Base-by-base conservation (phyloP, 352 stramenopile species). In the Bremia lactucae region DNA sequence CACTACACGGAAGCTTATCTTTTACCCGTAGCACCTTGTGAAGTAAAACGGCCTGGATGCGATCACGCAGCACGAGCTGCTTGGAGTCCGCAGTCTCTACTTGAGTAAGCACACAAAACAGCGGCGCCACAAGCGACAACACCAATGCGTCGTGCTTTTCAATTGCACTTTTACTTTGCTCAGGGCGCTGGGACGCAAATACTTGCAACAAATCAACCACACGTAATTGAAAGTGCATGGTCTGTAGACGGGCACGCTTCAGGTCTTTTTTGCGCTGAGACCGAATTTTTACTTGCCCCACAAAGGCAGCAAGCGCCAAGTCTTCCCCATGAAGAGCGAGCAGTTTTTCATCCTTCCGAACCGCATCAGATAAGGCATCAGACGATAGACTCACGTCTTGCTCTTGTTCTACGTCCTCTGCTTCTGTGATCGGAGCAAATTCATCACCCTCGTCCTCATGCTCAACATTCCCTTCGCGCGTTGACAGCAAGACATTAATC, bases 201-300 rank as follows among this genome's bases (percentile, higher is more conserved):
- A 87, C 55, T 40, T 83, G 59, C 26, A 93, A 59, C 54, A 93
- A 44, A 38, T 93, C 77, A 15, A 93, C 41, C 22, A 90, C 77
- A 24, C 80, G 80, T 39, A 93, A 50, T 51, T 93, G 79, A 60
- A 93, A 93, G 63, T 93, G 80, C 41, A 89, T 63, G 21, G 75
- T 65, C 42, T 83, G 71, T 36, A 84, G 62, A 13, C 65, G 64
- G 39, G 73, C 55, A 13, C 61, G 63, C 61, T 89, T 87, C 20
- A 68, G 59, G 41, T 84, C 72, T 40, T 85, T 78, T 65, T 90
- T 90, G 58, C 65, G 65, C 49, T 82, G 68, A 34, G 71, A 77
- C 31, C 72, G 75, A 34, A 72, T 50, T 40, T 82, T 78, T 5
- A 90, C 80, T 39, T 93, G 77, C 1, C 73, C 69, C 6, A 87